Percentiles rank a stretch among this genome's conserved stretches.
Evolutionary conservation across 2,329 filamentous ascomycete genomes (phyloP).

Genomic region (Penicillium sp.): DNA sequence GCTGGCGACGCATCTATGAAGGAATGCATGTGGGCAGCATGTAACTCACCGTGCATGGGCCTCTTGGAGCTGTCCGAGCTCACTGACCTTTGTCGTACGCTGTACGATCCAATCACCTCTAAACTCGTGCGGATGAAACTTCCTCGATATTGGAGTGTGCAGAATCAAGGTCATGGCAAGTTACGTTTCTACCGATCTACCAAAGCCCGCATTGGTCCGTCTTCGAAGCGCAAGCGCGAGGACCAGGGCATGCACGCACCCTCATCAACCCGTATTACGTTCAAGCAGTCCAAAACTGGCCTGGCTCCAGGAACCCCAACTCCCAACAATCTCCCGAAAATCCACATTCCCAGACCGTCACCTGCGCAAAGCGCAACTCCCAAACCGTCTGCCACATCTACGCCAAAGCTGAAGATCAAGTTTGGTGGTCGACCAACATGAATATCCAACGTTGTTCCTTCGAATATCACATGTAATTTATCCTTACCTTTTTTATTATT

Average conservation of each 20-base stretch:
- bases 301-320: slow-evolving; percentile 24
- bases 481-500: slow-evolving; percentile 13
- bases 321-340: slow-evolving; percentile 25
- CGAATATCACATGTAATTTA: slow-evolving; percentile 17
- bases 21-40: slow-evolving; percentile 55
- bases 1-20: slow-evolving; percentile 49
- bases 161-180: slow-evolving; percentile 50
- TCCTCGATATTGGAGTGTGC: slow-evolving; percentile 56
- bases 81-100: slow-evolving; percentile 54
- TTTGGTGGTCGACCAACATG: slow-evolving; percentile 34
- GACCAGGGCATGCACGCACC: slow-evolving; percentile 31
- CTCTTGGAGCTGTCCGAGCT: slow-evolving; percentile 55
- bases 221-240: slow-evolving; percentile 40
- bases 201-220: slow-evolving; percentile 36
- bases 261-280: slow-evolving; percentile 39
- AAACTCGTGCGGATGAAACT: slow-evolving; percentile 51
- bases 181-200: slow-evolving; percentile 42
- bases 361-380: slow-evolving; percentile 27
- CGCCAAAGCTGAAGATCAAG: slow-evolving; percentile 44
- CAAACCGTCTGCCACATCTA: slow-evolving; percentile 26
- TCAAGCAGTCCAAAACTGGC: slow-evolving; percentile 40
- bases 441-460: slow-evolving; percentile 7
- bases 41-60: slow-evolving; percentile 50
- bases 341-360: slow-evolving; percentile 34
- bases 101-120: slow-evolving; percentile 54